phyloP scores from a whole-genome alignment of 1,139 yeast species.

The Entelexis paramagnoliae region DNA sequence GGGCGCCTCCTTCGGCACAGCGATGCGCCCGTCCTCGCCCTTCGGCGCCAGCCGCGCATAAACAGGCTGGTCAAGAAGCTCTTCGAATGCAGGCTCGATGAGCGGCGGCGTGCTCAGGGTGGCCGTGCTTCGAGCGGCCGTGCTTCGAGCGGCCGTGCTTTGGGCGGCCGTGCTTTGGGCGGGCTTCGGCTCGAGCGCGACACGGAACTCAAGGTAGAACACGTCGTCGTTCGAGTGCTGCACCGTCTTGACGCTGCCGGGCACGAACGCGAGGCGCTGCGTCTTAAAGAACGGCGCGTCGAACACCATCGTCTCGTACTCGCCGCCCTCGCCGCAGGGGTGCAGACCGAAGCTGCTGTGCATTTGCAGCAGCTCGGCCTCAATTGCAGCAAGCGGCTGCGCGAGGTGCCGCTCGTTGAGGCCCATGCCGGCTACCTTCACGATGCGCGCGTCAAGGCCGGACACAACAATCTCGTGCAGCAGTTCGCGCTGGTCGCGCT shows the following conservation, averaged over 20 bases:
- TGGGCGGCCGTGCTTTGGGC: conserved; percentile 20
- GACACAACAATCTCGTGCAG: conserved; percentile 72
- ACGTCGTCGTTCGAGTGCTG: conserved; percentile 53
- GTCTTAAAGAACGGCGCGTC: conserved; percentile 77
- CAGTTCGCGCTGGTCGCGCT: conserved; percentile 64
- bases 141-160: conserved; percentile 25
- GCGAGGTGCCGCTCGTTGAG: conserved; percentile 58
- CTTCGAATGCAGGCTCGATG: conserved; percentile 42
- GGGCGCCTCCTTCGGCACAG: neutral
- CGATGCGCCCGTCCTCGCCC: neutral
- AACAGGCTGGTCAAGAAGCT: conserved; percentile 27
- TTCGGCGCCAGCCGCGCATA: neutral
- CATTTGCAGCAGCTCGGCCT: conserved; percentile 48
- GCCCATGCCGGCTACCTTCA: conserved; percentile 92
- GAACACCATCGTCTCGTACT: conserved; percentile 82
- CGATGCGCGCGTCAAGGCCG: conserved; percentile 69
- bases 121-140: conserved; percentile 23
- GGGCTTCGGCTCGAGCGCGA: conserved; percentile 34
- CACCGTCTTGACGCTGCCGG: conserved; percentile 38
- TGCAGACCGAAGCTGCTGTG: conserved; percentile 69
- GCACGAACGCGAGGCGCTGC: conserved; percentile 33
- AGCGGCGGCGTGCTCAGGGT: conserved; percentile 38
- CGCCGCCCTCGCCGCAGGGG: conserved; percentile 98
- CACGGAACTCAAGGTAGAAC: conserved; percentile 45
- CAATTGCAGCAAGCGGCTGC: conserved; percentile 49